phyloP scores from a whole-genome alignment of 805 yeast species.

The Metschnikowia gelsemii region DNA sequence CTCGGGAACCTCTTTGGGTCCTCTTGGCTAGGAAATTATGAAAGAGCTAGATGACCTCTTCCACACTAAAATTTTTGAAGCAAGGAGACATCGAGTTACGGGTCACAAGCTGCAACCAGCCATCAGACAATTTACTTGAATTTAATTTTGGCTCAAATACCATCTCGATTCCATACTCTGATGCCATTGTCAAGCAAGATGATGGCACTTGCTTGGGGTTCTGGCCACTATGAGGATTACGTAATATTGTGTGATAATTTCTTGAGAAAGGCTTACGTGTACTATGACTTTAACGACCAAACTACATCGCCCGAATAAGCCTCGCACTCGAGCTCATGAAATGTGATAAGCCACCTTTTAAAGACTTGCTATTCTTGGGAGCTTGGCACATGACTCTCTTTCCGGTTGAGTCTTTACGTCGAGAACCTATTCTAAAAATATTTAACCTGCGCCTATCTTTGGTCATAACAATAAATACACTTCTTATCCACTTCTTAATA shows the following conservation, averaged over 20 bases:
- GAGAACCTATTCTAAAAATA: no score
- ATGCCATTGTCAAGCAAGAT: constrained; percentile 8
- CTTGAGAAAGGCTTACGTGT: constrained; percentile 20
- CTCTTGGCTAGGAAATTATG: constrained; percentile 7
- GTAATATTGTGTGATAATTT: constrained; percentile 19
- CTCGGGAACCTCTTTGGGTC: constrained; percentile 17
- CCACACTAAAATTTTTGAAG: constrained; percentile 3
- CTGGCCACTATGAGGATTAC: constrained; percentile 8
- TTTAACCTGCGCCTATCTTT: no score
- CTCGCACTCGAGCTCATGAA: constrained; percentile 8
- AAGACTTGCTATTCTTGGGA: no score
- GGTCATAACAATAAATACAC: no score
- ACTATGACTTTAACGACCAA: constrained; percentile 18
- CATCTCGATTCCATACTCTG: constrained; percentile 9
- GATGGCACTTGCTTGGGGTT: constrained; percentile 15
- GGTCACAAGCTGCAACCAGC: constrained; percentile 15
- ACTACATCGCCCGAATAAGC: constrained; percentile 17
- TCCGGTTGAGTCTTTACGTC: no score
- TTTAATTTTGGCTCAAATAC: constrained; percentile 15
- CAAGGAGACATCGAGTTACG: constrained; percentile 12
- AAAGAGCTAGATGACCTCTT: constrained; percentile 11
- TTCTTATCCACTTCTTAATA: no score
- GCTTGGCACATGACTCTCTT: no score
- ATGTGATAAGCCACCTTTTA: constrained; percentile 10
- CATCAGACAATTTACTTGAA: constrained; percentile 14